These are phyloP conservation scores for Saccharomycopsis capsularis DNA, from an alignment of 805 yeast genomes.

Conservation along the genomic window DNA sequence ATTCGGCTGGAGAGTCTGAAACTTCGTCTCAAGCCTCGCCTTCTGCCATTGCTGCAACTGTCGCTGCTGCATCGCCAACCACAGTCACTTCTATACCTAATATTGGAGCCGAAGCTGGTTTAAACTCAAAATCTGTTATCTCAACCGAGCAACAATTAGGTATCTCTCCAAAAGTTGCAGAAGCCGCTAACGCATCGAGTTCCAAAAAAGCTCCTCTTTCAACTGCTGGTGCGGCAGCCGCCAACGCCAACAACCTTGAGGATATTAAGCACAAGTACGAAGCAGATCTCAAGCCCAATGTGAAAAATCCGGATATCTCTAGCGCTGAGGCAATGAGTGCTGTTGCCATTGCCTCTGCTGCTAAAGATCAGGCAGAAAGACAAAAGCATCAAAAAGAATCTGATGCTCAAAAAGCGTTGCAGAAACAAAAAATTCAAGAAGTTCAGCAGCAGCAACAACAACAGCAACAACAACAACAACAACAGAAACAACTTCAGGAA, in stretches of 20 bases:
- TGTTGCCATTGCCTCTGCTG: too few species aligned
- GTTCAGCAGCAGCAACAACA: background rate
- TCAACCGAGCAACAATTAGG: background rate
- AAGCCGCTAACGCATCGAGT: background rate
- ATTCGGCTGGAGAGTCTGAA: conserved; percentile 33
- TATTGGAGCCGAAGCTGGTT: background rate
- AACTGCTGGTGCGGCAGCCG: too few species aligned
- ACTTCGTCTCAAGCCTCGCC: conserved; percentile 23
- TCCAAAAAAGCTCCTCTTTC: too few species aligned
- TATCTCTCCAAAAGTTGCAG: background rate
- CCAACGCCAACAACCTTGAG: too few species aligned
- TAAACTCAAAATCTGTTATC: background rate
- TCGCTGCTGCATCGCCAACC: too few species aligned
- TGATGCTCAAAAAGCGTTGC: conserved; percentile 2
- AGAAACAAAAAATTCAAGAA: too few species aligned
- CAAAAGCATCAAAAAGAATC: background rate
- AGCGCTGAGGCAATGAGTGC: too few species aligned
- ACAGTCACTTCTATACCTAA: background rate
- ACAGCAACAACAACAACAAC: background rate
- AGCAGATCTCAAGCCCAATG: too few species aligned
- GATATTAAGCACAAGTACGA: too few species aligned
- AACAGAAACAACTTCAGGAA: background rate
- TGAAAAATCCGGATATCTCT: too few species aligned
- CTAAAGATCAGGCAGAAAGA: background rate
- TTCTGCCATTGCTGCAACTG: too few species aligned